Evolutionary conservation across 345 rosid genomes (phyloP).

Genomic region (Eucalyptus lansdowneana): DNA sequence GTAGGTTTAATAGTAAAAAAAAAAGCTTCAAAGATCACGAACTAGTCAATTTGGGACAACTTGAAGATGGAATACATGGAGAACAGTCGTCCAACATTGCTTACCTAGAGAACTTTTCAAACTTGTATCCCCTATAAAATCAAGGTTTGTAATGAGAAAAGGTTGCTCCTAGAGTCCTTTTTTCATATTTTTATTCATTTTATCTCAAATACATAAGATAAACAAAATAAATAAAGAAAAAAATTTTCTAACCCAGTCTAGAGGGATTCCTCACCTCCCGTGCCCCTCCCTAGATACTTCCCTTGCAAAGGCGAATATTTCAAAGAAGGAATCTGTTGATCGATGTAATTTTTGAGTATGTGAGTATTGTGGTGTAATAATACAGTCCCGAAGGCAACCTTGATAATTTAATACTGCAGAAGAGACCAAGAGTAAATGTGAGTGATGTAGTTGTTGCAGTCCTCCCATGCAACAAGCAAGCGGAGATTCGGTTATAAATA

Average conservation of each 20-base stretch:
- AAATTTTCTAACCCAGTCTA: not conserved
- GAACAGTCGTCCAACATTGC: not conserved
- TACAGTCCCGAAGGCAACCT: not conserved
- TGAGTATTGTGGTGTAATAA: not conserved
- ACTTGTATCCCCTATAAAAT: not conserved
- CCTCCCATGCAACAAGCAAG: not conserved
- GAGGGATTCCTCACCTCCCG: not conserved
- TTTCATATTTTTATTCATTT: not conserved
- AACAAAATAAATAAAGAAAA: not conserved
- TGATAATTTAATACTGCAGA: not conserved
- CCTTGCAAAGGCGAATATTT: not conserved
- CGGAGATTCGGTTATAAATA: not conserved
- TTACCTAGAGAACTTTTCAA: not conserved
- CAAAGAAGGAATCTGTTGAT: not conserved
- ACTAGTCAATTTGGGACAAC: not conserved
- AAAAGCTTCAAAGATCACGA: not conserved
- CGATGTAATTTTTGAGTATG: not conserved
- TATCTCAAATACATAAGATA: not conserved
- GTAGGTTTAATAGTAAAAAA: too few species aligned
- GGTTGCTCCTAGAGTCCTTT: not conserved
- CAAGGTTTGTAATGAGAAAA: not conserved
- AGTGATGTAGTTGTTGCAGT: not conserved
- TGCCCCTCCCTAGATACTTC: not conserved
- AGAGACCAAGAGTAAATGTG: not conserved
- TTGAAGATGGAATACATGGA: not conserved